Percentiles rank a stretch among this genome's conserved stretches.
Evolutionary conservation across 2,329 filamentous ascomycete species (phyloP).

Genomic region (Furcasterigmium sp.): DNA sequence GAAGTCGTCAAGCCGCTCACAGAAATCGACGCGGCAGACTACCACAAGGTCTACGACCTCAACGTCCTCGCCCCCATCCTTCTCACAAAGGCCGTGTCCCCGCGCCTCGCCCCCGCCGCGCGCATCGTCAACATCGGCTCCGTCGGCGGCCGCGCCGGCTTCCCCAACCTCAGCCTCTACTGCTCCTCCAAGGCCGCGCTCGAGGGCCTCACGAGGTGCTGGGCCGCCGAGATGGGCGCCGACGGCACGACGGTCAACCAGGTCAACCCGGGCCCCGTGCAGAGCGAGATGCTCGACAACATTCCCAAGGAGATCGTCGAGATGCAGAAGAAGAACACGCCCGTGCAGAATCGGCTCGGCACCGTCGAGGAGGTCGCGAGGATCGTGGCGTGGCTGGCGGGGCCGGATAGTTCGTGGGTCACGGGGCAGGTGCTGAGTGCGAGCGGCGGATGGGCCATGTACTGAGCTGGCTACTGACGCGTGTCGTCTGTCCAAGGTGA

Average conservation of each 20-base stretch:
- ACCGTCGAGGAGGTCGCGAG: conserved; percentile 4
- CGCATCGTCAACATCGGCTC: conserved; percentile 7
- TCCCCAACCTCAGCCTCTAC: conserved; percentile 1
- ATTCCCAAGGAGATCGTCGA: conserved; percentile 3
- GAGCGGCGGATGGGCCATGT: not conserved
- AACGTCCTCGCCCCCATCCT: conserved; percentile 6
- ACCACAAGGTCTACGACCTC: not conserved
- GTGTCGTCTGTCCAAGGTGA: too few species aligned
- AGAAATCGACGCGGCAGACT: conserved; percentile 1
- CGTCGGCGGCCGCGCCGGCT: conserved; percentile 4
- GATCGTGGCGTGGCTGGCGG: conserved; percentile 4
- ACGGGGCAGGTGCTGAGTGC: conserved; percentile 4
- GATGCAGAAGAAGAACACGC: conserved; percentile 1
- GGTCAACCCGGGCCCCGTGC: conserved; percentile 3
- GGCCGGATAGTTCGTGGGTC: conserved; percentile 4
- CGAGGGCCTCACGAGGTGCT: conserved; percentile 3
- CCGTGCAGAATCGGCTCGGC: conserved; percentile 4
- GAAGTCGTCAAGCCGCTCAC: not conserved
- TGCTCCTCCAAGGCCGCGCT: conserved; percentile 3
- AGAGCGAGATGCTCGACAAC: conserved; percentile 2
- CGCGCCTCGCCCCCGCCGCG: not conserved
- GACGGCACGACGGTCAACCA: conserved; percentile 5
- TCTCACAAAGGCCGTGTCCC: conserved; percentile 3
- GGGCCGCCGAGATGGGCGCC: conserved; percentile 5
- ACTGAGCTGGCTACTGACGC: too few species aligned